phyloP scores from a whole-genome alignment of 2,329 filamentous ascomycete species.

The Penicillium sclerotigenum region DNA sequence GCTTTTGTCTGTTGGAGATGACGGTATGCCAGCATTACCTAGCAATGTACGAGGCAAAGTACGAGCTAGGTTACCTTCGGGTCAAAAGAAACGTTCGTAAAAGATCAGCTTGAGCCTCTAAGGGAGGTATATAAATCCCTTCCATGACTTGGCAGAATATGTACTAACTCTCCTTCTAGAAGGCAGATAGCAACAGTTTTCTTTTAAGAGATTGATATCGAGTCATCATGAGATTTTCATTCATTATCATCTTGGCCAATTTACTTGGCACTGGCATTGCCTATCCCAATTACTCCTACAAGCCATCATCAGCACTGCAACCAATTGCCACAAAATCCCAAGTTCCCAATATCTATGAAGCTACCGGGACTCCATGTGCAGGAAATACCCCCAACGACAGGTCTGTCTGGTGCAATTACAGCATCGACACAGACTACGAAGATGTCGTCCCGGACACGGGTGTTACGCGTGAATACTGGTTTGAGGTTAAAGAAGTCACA shows the following conservation, averaged over 20 bases:
- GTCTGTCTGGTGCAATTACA: constrained; percentile 30
- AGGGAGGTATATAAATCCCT: not conserved
- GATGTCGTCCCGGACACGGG: constrained; percentile 19
- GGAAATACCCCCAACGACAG: constrained; percentile 28
- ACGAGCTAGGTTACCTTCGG: not conserved
- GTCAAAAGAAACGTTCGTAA: not conserved
- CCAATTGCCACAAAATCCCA: not conserved
- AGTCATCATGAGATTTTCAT: not conserved
- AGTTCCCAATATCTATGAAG: not conserved
- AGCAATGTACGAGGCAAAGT: not conserved
- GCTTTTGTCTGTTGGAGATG: not conserved
- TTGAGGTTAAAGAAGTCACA: constrained; percentile 12
- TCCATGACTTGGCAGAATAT: not conserved
- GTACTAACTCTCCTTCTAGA: not conserved
- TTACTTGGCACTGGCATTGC: not conserved
- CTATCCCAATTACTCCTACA: not conserved
- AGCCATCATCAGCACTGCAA: not conserved
- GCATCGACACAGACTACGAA: constrained; percentile 36
- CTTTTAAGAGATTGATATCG: not conserved
- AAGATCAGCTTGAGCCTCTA: not conserved
- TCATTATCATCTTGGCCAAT: not conserved
- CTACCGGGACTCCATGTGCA: not conserved
- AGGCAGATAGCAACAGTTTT: not conserved
- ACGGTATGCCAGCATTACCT: not conserved
- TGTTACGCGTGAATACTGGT: constrained; percentile 16